A percentile compares a stretch with the other conserved stretches of the same genome.
Evolutionary conservation across 768 basidiomycete species (phyloP).

Genomic region (Tulasnella sp.): DNA sequence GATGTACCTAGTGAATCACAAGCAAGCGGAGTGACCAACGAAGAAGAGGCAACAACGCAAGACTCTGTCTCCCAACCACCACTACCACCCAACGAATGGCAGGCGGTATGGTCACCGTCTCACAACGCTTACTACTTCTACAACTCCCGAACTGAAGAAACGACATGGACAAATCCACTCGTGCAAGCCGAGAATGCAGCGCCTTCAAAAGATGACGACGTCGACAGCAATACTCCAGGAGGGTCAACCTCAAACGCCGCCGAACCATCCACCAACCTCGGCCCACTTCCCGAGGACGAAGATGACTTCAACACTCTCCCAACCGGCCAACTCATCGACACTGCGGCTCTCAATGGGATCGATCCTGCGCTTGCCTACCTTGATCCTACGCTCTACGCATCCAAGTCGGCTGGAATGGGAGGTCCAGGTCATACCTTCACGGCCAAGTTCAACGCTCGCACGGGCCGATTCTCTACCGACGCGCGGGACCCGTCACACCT

Average conservation of each 20-base stretch:
- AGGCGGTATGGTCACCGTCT: conserved; percentile 67
- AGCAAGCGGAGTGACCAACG: neutral
- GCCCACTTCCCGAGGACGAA: too few relatives aligned
- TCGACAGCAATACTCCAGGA: conserved; percentile 21
- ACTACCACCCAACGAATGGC: conserved; percentile 43
- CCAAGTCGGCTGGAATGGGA: conserved; percentile 24
- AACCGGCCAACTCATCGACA: neutral
- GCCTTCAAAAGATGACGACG: conserved; percentile 21
- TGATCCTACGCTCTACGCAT: conserved; percentile 50
- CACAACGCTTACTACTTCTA: conserved; percentile 80
- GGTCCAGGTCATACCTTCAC: conserved; percentile 32
- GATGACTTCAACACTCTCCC: neutral
- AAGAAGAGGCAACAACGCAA: conserved; percentile 11
- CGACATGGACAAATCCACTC: conserved; percentile 76
- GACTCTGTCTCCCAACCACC: conserved; percentile 10
- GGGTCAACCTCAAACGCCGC: neutral
- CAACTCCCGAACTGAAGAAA: conserved; percentile 63
- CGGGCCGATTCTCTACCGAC: conserved; percentile 62
- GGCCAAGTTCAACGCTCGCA: conserved; percentile 51
- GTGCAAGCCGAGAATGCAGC: conserved; percentile 22
- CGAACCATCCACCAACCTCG: neutral
- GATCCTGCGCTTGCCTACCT: conserved; percentile 72
- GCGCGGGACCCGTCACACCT: conserved; percentile 64
- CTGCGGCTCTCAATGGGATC: conserved; percentile 51
- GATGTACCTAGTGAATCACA: neutral